These are phyloP conservation scores for Smittium mucronatum DNA, from an alignment of 371 early-diverging fungal genomes.

Conservation along the genomic window DNA sequence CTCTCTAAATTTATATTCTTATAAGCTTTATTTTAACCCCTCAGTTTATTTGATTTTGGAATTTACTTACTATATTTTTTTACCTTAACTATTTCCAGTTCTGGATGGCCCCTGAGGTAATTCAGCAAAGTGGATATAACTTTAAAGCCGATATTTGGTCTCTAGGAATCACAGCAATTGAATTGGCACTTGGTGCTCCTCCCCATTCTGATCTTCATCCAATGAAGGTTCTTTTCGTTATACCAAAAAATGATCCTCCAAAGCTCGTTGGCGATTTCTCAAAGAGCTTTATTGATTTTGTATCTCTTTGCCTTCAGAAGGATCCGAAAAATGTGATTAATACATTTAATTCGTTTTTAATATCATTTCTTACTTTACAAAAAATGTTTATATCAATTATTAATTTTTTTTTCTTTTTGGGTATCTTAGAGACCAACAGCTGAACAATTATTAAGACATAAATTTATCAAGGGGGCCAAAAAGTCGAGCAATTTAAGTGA, in stretches of 20 bases:
- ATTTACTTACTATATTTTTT: too few species aligned
- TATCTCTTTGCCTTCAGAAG: slow-evolving; percentile 69
- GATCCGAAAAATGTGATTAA: slow-evolving; percentile 41
- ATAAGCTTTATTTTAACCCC: not conserved
- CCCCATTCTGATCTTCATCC: slow-evolving; percentile 88
- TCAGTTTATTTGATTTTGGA: slow-evolving; percentile 14
- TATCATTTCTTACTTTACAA: too few species aligned
- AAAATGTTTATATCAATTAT: not conserved
- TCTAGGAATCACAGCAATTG: slow-evolving; percentile 95
- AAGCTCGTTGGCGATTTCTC: slow-evolving; percentile 59
- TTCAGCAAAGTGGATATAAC: slow-evolving; percentile 89
- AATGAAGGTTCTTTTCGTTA: slow-evolving; percentile 83
- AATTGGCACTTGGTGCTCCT: slow-evolving; percentile 85
- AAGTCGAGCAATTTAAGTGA: slow-evolving; percentile 71
- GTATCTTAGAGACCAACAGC: slow-evolving; percentile 77
- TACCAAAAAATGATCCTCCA: slow-evolving; percentile 89
- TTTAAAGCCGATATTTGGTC: slow-evolving; percentile 98
- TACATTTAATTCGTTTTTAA: too few species aligned
- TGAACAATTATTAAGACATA: slow-evolving; percentile 78
- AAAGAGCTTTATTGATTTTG: slow-evolving; percentile 82
- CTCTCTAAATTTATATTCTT: too few species aligned
- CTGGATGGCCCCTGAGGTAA: slow-evolving; percentile 98
- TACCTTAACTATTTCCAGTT: slow-evolving; percentile 30
- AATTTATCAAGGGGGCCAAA: slow-evolving; percentile 70
- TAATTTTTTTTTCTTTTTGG: not conserved